Conservation (phyloP, 768 basidiomycete species). For the Leucocoprinus birnbaumii region DNA sequence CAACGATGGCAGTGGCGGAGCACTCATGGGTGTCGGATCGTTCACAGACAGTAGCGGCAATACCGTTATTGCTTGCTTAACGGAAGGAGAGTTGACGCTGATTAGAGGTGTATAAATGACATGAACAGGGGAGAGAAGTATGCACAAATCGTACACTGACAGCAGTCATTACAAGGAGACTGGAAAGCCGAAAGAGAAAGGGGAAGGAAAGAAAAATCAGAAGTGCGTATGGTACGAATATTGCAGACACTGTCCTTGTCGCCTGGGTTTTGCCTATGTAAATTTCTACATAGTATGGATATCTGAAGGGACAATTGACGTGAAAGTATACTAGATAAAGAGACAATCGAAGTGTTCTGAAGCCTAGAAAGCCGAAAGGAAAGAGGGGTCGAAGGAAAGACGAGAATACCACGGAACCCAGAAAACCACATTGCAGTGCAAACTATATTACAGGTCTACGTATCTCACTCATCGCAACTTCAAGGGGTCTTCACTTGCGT, state of each 20-base stretch:
- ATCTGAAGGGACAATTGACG: conserved; percentile 22
- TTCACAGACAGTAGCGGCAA: conserved; percentile 30
- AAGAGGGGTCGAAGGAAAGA: conserved; percentile 14
- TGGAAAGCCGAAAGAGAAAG: neutral
- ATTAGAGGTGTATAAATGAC: conserved; percentile 31
- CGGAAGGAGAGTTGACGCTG: conserved; percentile 73
- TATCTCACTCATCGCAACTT: conserved; percentile 23
- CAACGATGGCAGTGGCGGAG: conserved; percentile 65
- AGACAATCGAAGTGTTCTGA: conserved; percentile 15
- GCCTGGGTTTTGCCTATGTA: conserved; percentile 12
- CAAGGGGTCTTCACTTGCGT: conserved; percentile 60
- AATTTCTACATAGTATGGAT: conserved; percentile 27
- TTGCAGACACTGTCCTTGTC: conserved; percentile 8
- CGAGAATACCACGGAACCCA: neutral
- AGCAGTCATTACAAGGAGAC: neutral
- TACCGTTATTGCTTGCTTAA: conserved; percentile 62
- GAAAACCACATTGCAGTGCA: neutral
- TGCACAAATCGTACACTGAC: conserved; percentile 12
- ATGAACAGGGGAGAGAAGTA: neutral
- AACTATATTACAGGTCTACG: conserved; percentile 2
- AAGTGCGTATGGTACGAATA: conserved; percentile 12
- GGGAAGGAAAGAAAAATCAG: conserved; percentile 9
- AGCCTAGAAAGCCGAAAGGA: conserved; percentile 16
- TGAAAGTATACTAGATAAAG: conserved; percentile 22
- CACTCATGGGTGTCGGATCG: conserved; percentile 73